Conservation (phyloP, 164 flowering plant genomes). For the Dillenia suffruticosa region DNA sequence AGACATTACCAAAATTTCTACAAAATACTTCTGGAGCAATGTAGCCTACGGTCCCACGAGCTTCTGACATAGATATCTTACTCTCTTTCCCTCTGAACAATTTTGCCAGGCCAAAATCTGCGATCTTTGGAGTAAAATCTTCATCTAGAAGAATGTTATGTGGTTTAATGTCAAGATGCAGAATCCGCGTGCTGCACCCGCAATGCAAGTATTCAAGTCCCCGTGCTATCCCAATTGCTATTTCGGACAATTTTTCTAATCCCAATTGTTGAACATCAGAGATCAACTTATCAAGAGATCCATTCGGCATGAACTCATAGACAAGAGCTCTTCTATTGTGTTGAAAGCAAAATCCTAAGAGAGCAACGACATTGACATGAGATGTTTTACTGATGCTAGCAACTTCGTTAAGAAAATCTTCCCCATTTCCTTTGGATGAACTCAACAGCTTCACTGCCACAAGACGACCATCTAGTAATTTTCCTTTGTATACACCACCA, state of each 20-base stretch:
- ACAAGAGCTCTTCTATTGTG: neutral
- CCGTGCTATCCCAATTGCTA: slow-evolving; percentile 1
- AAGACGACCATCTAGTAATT: neutral
- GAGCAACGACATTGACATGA: neutral
- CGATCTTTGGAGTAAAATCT: slow-evolving; percentile 4
- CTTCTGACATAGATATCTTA: neutral
- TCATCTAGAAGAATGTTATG: slow-evolving; percentile 3
- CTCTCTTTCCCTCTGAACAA: neutral
- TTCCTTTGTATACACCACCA: slow-evolving; percentile 5
- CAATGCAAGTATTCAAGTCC: slow-evolving; percentile 2
- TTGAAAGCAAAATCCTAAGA: neutral
- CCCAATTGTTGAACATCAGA: neutral
- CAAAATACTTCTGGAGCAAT: too few species aligned
- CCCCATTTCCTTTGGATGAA: neutral
- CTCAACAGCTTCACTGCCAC: slow-evolving; percentile 3
- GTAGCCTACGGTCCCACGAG: slow-evolving; percentile 1
- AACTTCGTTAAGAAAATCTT: slow-evolving; percentile 1
- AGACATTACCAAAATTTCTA: too few species aligned
- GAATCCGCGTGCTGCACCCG: neutral
- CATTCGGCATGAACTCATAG: slow-evolving; percentile 3
- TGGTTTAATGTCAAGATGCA: slow-evolving; percentile 5
- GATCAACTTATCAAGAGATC: slow-evolving; percentile 2
- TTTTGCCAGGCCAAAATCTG: slow-evolving; percentile 4
- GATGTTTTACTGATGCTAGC: neutral
- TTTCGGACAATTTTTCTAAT: neutral